Evolutionary conservation across 2,329 filamentous ascomycete species (phyloP).

Genomic region (Aspergillus novoparasiticus): DNA sequence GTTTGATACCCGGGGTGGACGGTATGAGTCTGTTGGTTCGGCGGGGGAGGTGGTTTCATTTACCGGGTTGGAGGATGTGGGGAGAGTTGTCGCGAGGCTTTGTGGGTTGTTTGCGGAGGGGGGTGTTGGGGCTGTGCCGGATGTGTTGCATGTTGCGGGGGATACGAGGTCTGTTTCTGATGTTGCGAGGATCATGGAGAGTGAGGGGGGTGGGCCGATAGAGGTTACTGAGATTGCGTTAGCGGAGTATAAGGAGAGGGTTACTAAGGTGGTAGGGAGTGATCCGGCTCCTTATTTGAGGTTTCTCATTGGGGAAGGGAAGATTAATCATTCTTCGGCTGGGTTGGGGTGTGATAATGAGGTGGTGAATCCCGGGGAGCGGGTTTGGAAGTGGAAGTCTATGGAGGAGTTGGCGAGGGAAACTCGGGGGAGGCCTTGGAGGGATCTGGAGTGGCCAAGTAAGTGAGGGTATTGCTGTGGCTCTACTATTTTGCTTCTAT

Average conservation of each 20-base stretch:
- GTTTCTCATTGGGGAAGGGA: slow-evolving; percentile 39
- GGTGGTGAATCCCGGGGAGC: slow-evolving; percentile 31
- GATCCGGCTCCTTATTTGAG: slow-evolving; percentile 32
- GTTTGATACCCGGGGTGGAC: slow-evolving; percentile 29
- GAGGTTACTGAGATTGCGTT: slow-evolving; percentile 26
- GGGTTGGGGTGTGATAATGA: slow-evolving; percentile 33
- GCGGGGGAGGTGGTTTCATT: slow-evolving; percentile 30
- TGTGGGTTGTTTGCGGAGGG: slow-evolving; percentile 15
- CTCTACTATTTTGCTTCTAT: neutral
- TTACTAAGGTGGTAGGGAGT: slow-evolving; percentile 20
- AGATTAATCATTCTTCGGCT: slow-evolving; percentile 24
- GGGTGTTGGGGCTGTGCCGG: slow-evolving; percentile 24
- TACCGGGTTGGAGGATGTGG: slow-evolving; percentile 35
- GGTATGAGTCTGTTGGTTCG: slow-evolving; percentile 34
- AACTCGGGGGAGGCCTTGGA: slow-evolving; percentile 29
- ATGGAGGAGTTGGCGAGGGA: slow-evolving; percentile 30
- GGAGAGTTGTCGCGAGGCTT: slow-evolving; percentile 31
- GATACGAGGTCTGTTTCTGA: slow-evolving; percentile 27
- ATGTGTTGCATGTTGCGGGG: slow-evolving; percentile 30
- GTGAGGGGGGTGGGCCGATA: slow-evolving; percentile 25
- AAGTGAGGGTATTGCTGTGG: neutral
- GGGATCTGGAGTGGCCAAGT: slow-evolving; percentile 19
- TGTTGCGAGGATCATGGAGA: slow-evolving; percentile 31
- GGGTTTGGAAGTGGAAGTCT: slow-evolving; percentile 34
- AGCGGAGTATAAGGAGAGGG: slow-evolving; percentile 27